These are phyloP conservation scores for Yamadazyma conglobata DNA, from an alignment of 1,139 yeast genomes.

Conservation along the genomic window DNA sequence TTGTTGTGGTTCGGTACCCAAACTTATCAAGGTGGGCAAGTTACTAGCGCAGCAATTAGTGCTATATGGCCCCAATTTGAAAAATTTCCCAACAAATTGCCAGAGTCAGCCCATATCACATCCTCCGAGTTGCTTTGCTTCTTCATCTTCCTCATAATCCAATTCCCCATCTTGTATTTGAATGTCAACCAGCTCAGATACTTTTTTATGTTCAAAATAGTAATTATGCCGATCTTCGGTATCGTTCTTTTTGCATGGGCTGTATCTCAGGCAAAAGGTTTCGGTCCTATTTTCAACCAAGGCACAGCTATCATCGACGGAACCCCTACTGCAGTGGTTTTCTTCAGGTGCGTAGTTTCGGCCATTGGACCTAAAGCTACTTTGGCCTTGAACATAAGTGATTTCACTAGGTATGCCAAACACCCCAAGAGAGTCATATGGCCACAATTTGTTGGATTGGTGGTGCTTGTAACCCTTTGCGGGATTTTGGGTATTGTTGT, in stretches of 20 bases:
- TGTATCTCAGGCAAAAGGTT: conserved; percentile 20
- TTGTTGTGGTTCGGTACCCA: conserved; percentile 24
- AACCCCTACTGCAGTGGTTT: conserved; percentile 21
- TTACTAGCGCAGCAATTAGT: conserved; percentile 11
- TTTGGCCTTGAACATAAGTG: conserved; percentile 29
- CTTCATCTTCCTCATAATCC: conserved; percentile 19
- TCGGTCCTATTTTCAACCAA: conserved; percentile 18
- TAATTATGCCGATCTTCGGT: conserved; percentile 21
- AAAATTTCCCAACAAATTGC: conserved; percentile 21
- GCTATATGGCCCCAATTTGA: conserved; percentile 15
- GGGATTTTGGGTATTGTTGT: conserved; percentile 13
- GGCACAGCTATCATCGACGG: conserved; percentile 11
- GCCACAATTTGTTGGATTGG: conserved; percentile 27
- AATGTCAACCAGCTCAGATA: conserved; percentile 17
- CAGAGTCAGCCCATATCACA: conserved; percentile 21
- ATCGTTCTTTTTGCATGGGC: conserved; percentile 19
- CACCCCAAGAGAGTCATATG: conserved; percentile 20
- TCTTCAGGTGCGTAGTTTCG: conserved; percentile 19
- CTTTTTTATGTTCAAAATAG: conserved; percentile 17
- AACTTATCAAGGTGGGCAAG: conserved; percentile 22
- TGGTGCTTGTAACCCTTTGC: conserved; percentile 18
- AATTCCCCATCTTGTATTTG: conserved; percentile 19
- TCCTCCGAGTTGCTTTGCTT: conserved; percentile 24
- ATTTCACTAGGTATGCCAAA: conserved; percentile 27
- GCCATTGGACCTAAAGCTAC: conserved; percentile 28